A percentile compares a stretch with the other conserved stretches of the same genome.
These are phyloP conservation scores for Podospora bellae-mahoneyi DNA, from an alignment of 495 filamentous ascomycete genomes.

Conservation along the genomic window DNA sequence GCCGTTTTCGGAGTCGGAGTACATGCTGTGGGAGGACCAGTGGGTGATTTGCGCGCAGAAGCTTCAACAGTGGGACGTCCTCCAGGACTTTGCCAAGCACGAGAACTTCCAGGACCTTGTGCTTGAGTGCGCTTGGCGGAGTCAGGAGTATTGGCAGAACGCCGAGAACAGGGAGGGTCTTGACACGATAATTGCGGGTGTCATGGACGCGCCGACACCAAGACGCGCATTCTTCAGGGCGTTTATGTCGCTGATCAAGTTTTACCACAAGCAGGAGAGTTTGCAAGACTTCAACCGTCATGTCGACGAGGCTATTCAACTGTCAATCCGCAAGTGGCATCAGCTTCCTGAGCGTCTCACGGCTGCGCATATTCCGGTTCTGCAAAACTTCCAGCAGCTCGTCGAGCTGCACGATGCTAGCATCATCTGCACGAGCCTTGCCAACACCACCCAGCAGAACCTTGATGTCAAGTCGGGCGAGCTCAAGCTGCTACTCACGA, in stretches of 20 bases:
- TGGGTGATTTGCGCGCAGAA: constrained; percentile 98
- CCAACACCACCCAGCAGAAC: constrained; percentile 76
- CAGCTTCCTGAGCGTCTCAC: constrained; percentile 90
- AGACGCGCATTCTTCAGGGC: constrained; percentile 93
- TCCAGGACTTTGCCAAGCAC: constrained; percentile 97
- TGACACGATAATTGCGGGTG: constrained; percentile 85
- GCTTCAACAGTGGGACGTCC: constrained; percentile 96
- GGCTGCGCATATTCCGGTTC: constrained; percentile 88
- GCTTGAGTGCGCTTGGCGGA: constrained; percentile 90
- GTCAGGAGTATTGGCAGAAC: constrained; percentile 87
- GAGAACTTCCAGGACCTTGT: constrained; percentile 98
- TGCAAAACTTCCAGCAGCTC: constrained; percentile 98
- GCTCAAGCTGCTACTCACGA: constrained; percentile 87
- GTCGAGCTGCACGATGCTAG: constrained; percentile 97
- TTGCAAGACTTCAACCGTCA: constrained; percentile 77
- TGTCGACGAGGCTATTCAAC: constrained; percentile 92
- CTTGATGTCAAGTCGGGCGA: constrained; percentile 93
- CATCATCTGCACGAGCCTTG: constrained; percentile 85
- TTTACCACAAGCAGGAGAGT: constrained; percentile 82
- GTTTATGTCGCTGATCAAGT: constrained; percentile 92
- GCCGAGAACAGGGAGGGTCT: constrained; percentile 81
- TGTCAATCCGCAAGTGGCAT: constrained; percentile 97
- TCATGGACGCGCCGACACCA: constrained; percentile 95
- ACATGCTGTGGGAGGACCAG: constrained; percentile 99
- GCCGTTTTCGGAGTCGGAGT: constrained; percentile 93